Evolutionary conservation across 495 filamentous ascomycete species (phyloP).

Genomic region (Schizothecium vesticola): DNA sequence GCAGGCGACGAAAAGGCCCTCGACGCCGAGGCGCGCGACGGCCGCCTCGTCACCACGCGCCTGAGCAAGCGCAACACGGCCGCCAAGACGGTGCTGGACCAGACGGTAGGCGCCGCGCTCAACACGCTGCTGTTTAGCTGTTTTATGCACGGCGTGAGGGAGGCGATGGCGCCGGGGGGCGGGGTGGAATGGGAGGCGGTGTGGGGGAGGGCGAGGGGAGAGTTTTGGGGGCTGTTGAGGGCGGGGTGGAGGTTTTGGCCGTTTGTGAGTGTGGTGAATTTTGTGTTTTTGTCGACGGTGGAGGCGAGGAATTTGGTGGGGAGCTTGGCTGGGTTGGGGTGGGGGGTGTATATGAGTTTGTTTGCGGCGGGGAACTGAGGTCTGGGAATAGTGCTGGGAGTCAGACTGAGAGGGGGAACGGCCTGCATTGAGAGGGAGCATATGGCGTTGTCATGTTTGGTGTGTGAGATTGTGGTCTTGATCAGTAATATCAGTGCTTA

Average conservation of each 20-base stretch:
- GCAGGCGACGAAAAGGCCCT: slow-evolving; percentile 37
- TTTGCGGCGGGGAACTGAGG: slow-evolving; percentile 38
- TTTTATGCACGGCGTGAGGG: slow-evolving; percentile 38
- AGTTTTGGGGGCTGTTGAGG: slow-evolving; percentile 64
- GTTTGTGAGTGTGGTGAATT: slow-evolving; percentile 71
- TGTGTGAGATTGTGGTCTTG: background rate
- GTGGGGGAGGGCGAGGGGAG: slow-evolving; percentile 35
- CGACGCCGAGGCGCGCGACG: slow-evolving; percentile 35
- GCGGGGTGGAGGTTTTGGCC: slow-evolving; percentile 84
- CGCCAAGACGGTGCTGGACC: slow-evolving; percentile 79
- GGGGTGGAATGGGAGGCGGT: slow-evolving; percentile 32
- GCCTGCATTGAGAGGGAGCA: background rate
- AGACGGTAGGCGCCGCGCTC: slow-evolving; percentile 64
- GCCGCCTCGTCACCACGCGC: slow-evolving; percentile 32
- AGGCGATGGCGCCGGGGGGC: slow-evolving; percentile 30
- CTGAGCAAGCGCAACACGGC: slow-evolving; percentile 66
- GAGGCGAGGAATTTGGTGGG: slow-evolving; percentile 72
- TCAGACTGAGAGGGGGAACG: background rate
- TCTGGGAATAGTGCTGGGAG: background rate
- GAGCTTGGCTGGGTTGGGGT: slow-evolving; percentile 71
- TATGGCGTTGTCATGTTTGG: background rate
- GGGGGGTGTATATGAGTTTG: slow-evolving; percentile 84
- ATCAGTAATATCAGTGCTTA: background rate
- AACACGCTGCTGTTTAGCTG: slow-evolving; percentile 73
- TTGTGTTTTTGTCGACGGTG: slow-evolving; percentile 67